A percentile compares a stretch with the other conserved stretches of the same genome.
Conservation (phyloP, 768 basidiomycete genomes). For the Sporobolomyces phaffii region DNA sequence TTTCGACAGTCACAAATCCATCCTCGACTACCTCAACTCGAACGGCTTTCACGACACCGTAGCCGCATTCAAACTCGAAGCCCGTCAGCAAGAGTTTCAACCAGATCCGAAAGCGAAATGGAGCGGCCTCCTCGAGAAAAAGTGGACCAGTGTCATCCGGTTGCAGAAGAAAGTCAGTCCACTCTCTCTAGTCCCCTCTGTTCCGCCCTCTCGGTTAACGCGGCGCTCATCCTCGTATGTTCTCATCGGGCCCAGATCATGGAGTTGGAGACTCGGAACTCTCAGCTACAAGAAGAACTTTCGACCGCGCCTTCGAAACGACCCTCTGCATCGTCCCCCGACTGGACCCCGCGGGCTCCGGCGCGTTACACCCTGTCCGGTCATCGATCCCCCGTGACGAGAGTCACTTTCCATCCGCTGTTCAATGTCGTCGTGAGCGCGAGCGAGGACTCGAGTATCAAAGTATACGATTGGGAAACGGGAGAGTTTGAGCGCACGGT, state of each 20-base stretch:
- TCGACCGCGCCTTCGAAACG: slow-evolving; percentile 52
- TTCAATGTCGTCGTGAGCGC: slow-evolving; percentile 77
- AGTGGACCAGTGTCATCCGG: slow-evolving; percentile 94
- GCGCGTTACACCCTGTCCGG: slow-evolving; percentile 70
- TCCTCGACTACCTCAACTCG: slow-evolving; percentile 47
- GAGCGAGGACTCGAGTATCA: slow-evolving; percentile 81
- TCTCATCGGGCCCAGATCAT: slow-evolving; percentile 61
- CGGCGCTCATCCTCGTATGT: background rate
- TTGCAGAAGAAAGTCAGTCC: slow-evolving; percentile 79
- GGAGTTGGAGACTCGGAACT: slow-evolving; percentile 79
- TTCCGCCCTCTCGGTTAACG: background rate
- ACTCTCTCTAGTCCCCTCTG: background rate
- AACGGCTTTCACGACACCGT: slow-evolving; percentile 42
- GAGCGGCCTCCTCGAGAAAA: slow-evolving; percentile 86
- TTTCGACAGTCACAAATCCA: slow-evolving; percentile 44
- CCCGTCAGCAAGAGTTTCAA: slow-evolving; percentile 53
- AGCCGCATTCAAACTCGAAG: slow-evolving; percentile 40
- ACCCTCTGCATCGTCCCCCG: slow-evolving; percentile 52
- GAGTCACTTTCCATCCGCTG: slow-evolving; percentile 77
- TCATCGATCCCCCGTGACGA: slow-evolving; percentile 68
- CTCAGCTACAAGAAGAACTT: slow-evolving; percentile 71
- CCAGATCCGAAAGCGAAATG: slow-evolving; percentile 83
- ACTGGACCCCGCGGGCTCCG: slow-evolving; percentile 84
- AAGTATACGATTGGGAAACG: slow-evolving; percentile 95
- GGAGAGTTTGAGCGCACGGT: slow-evolving; percentile 86